Evolutionary conservation across 1,284 basidiomycete species (phyloP).

Genomic region (Apiotrichum sp.): DNA sequence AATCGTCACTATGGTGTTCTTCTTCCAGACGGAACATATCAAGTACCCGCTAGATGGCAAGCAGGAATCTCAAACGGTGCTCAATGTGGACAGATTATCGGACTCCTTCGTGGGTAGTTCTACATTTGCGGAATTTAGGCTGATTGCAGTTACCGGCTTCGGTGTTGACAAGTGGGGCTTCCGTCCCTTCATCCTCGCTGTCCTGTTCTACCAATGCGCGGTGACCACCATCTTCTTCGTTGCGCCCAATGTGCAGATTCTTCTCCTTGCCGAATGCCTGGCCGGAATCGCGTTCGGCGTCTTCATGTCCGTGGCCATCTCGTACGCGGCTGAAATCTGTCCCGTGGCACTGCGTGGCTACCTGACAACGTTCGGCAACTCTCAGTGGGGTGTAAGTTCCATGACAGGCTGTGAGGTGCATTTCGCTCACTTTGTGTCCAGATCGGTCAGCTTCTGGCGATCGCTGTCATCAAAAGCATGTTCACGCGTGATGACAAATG

Average conservation of each 20-base stretch:
- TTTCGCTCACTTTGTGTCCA: background rate
- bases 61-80: slow-evolving; percentile 47
- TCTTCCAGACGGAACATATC: slow-evolving; percentile 38
- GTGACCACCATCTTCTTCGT: slow-evolving; percentile 41
- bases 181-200: slow-evolving; percentile 34
- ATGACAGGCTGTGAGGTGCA: background rate
- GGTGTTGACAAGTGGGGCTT: slow-evolving; percentile 46
- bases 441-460: slow-evolving; percentile 37
- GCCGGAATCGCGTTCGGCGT: slow-evolving; percentile 28
- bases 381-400: slow-evolving; percentile 27
- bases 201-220: slow-evolving; percentile 29
- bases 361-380: slow-evolving; percentile 42
- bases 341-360: slow-evolving; percentile 42
- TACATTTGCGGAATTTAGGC: too few relatives aligned
- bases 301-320: slow-evolving; percentile 16
- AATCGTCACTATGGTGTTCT: slow-evolving; percentile 38
- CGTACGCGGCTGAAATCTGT: slow-evolving; percentile 42
- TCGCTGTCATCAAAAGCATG: slow-evolving; percentile 41
- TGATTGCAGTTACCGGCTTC: slow-evolving; percentile 33
- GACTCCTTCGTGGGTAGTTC: slow-evolving; percentile 28
- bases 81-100: slow-evolving; percentile 46
- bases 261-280: slow-evolving; percentile 36
- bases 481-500: slow-evolving; percentile 31
- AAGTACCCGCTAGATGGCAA: slow-evolving; percentile 50
- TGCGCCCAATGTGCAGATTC: slow-evolving; percentile 28